A percentile compares a stretch with the other conserved stretches of the same genome.
These are phyloP conservation scores for Leccinum arenicola DNA, from an alignment of 768 basidiomycete species.

Conservation along the genomic window DNA sequence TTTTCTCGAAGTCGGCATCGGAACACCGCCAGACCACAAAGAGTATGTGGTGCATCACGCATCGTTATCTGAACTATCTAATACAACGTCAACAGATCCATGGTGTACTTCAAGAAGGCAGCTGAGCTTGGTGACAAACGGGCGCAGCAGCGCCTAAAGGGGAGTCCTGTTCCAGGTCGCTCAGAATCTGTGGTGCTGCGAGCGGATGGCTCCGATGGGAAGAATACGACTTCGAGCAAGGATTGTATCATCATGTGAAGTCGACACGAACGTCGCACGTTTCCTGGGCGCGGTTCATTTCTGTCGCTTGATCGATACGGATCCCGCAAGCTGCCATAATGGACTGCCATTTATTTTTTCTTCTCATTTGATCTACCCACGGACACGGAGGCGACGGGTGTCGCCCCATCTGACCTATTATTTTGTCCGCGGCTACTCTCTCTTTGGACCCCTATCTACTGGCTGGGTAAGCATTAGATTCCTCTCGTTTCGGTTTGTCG, in stretches of 20 bases:
- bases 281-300: conserved; percentile 15
- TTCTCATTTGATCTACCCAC: conserved; percentile 13
- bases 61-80: conserved; percentile 1
- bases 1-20: conserved; percentile 94
- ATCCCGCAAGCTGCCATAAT: neutral
- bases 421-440: conserved; percentile 2
- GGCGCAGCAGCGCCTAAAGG: conserved; percentile 77
- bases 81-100: conserved; percentile 47
- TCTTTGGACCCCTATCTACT: conserved; percentile 3
- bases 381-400: conserved; percentile 13
- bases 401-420: conserved; percentile 6
- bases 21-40: conserved; percentile 60
- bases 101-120: conserved; percentile 83
- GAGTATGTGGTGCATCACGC: conserved; percentile 49
- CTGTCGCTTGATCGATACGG: conserved; percentile 4
- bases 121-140: conserved; percentile 94
- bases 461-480: neutral
- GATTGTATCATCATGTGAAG: conserved; percentile 86
- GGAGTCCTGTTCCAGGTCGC: conserved; percentile 56
- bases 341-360: neutral
- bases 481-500: conserved; percentile 10
- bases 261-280: neutral
- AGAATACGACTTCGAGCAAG: conserved; percentile 53
- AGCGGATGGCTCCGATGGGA: conserved; percentile 45
- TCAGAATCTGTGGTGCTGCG: conserved; percentile 62